Evolutionary conservation across 1,284 basidiomycete genomes (phyloP), one percentile per base, ranked within the genome.

Genomic region (Fistulina hepatica): DNA sequence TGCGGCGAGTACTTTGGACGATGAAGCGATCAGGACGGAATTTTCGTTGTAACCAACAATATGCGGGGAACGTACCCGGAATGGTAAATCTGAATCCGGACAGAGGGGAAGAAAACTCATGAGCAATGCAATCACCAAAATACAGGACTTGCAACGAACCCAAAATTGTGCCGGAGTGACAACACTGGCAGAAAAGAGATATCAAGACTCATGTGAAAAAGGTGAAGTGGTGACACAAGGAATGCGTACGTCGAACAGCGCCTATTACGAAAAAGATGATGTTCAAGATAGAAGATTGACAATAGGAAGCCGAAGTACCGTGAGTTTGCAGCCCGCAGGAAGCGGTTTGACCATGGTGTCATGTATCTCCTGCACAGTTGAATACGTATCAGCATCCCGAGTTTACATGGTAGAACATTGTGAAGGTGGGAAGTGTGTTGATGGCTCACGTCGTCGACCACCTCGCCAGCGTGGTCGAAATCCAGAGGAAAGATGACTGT

Each of bases 401-500:
- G n/a, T n/a, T n/a, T n/a, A n/a, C n/a, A n/a, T n/a, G n/a, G n/a
- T n/a, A n/a, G n/a, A n/a, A n/a, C n/a, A n/a, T n/a, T n/a, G n/a
- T n/a, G n/a, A n/a, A n/a, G n/a, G 11, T 12, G n/a, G n/a, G 31
- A 36, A 15, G 16, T n/a, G 12, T 24, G 16, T 23, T 6, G 13
- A 3, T 10, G 4, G 25, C 73, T 52, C 45, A 85, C 83, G 56
- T 92, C 84, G 51, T 91, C 89, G 6, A 79, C 53, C 39, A 91
- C 83, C 39, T 78, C 61, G 0, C 83, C 81, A 0, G 64, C 58
- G 24, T 60, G 61, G 60, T 81, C 69, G 56, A 76, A 81, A 55
- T 92, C 88, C 26, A 85, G 48, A 0, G 88, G 88, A 51, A 73
- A 89, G 47, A 84, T 75, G 21, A 70, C 73, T 75, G 30, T n/a